Evolutionary conservation across 148 eudicot genomes (phyloP), one percentile per base, ranked within the genome.

Genomic region (Heliamphora exappendiculata): DNA sequence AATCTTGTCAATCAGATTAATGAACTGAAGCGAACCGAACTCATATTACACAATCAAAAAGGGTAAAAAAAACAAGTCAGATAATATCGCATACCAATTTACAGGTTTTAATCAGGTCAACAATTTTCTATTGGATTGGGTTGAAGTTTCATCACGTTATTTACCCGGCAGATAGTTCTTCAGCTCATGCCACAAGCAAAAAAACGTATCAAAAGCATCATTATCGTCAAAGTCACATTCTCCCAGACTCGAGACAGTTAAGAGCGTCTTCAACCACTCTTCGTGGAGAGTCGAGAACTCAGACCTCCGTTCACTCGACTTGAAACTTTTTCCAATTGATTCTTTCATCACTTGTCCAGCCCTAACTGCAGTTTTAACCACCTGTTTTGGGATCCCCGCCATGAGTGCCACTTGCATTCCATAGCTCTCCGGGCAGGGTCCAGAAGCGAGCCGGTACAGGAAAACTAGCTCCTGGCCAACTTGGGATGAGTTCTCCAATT

Each of bases 391-490:
- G 60, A 96, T 85, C 31, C 99, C 98, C 12, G 99, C 99, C 96
- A 89, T 93, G 41, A 81, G 87, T 16, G 99, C 99, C 82, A 96
- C 94, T 82, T 91, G 98, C 87, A 96, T 87, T 13, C 98, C 99
- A 24, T 92, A 96, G 88, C 99, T 96, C 81, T 87, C 93, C 0
- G 98, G 98, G 79, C 94, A 96, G 64, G 98, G 89, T n/a, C 99
- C 99, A 6, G 82, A 71, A 60, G 93, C 82, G 22, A 96, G 88
- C 67, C 84, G 83, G 79, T 96, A 96, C 14, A 93, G 91, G 74
- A 96, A 96, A 33, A 91, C 90, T 67, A 96, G 66, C 73, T 91
- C 90, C 24, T 80, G 59, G 55, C 83, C 85, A 0, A 19, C 72
- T 72, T 69, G 75, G 47, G 59, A 54, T 20, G 88, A 81, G 31